Percentiles rank a stretch among this genome's conserved stretches.
Conservation (phyloP, 768 basidiomycete genomes). For the Paxillus involutus region DNA sequence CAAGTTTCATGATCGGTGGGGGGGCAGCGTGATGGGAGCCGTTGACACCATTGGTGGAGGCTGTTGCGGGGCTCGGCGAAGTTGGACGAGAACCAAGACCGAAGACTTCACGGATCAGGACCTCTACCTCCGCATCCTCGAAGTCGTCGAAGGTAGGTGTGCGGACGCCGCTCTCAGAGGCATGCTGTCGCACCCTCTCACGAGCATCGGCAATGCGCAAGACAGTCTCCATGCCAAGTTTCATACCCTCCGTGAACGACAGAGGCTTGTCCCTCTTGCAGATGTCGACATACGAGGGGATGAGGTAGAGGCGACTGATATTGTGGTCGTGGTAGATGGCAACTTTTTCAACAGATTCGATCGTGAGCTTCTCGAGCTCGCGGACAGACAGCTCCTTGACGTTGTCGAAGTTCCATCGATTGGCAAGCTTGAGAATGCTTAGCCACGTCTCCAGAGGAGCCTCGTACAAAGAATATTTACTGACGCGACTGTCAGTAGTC, state of each 20-base stretch:
- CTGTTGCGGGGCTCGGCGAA: constrained; percentile 16
- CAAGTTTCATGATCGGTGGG: constrained; percentile 18
- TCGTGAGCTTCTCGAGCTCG: constrained; percentile 36
- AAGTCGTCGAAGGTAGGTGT: constrained; percentile 33
- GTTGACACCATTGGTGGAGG: constrained; percentile 8
- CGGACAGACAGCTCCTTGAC: constrained; percentile 40
- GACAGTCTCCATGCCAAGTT: constrained; percentile 40
- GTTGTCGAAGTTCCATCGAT: constrained; percentile 39
- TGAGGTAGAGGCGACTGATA: constrained; percentile 34
- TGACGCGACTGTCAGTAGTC: constrained; percentile 9
- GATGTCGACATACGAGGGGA: constrained; percentile 36
- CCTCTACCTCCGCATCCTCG: constrained; percentile 27
- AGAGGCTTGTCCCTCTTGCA: constrained; percentile 38
- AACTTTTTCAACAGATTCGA: constrained; percentile 38
- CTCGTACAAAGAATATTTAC: constrained; percentile 39
- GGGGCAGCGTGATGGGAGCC: constrained; percentile 3
- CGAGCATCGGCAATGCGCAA: constrained; percentile 38
- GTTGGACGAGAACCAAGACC: constrained; percentile 25
- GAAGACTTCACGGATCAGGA: constrained; percentile 29
- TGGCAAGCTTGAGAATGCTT: constrained; percentile 38
- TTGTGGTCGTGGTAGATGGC: constrained; percentile 37
- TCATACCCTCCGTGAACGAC: constrained; percentile 38
- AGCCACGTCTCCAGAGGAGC: constrained; percentile 42
- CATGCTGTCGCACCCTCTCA: constrained; percentile 37
- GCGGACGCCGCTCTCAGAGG: constrained; percentile 31